phyloP scores from a whole-genome alignment of 23 red algal genomes.

The Pyropia haitanensis region DNA sequence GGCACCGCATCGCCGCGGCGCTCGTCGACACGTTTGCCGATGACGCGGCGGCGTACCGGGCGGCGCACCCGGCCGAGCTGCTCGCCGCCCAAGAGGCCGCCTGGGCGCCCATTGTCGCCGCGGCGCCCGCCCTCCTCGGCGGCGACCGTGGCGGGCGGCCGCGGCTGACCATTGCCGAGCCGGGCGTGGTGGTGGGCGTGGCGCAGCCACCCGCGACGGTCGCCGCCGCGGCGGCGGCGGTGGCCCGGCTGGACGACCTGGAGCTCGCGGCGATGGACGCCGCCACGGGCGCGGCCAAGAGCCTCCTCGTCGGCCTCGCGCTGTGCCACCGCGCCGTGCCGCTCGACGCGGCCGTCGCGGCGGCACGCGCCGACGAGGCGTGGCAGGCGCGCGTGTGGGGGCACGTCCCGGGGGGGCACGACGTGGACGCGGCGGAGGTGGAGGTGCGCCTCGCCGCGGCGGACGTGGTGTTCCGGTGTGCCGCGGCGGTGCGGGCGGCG shows the following conservation, averaged over 20 bases:
- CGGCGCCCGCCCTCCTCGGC: not conserved
- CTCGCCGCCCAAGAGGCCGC: constrained; percentile 32
- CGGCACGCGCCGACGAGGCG: constrained; percentile 56
- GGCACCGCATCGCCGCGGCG: constrained; percentile 16
- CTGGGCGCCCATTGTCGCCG: constrained; percentile 27
- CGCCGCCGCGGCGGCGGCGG: constrained; percentile 2
- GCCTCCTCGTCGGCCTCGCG: constrained; percentile 35
- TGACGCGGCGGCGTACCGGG: constrained; percentile 48
- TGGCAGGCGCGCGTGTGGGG: constrained; percentile 69
- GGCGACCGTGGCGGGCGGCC: not conserved
- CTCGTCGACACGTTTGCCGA: constrained; percentile 40
- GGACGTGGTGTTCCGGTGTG: constrained; percentile 48
- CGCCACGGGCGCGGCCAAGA: constrained; percentile 29
- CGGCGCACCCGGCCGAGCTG: constrained; percentile 39
- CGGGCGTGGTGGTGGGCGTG: constrained; percentile 15
- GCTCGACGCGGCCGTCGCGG: constrained; percentile 10
- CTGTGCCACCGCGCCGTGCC: constrained; percentile 36
- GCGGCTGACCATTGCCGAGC: constrained; percentile 16
- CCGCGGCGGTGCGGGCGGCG: constrained; percentile 13
- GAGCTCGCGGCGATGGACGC: constrained; percentile 47
- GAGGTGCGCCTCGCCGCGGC: constrained; percentile 39
- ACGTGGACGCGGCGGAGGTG: constrained; percentile 64
- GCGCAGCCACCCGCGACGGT: constrained; percentile 1
- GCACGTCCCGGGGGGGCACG: constrained; percentile 68
- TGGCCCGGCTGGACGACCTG: constrained; percentile 29